phyloP scores from a whole-genome alignment of 2,329 filamentous ascomycete genomes.

The Xylaria sp. region DNA sequence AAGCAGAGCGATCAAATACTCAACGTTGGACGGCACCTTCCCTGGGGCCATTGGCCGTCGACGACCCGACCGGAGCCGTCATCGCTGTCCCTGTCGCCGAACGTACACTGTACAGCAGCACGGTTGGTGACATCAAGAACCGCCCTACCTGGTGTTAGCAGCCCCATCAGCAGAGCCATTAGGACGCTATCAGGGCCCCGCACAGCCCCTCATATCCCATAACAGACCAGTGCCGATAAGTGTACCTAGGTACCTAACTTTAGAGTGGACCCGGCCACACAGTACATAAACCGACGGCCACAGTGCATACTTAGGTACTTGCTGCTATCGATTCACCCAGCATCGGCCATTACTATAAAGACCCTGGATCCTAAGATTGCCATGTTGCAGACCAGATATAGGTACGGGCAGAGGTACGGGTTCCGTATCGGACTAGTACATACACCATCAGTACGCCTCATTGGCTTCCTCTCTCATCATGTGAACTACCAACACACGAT shows the following conservation, averaged over 20 bases:
- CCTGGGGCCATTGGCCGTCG: conserved; percentile 8
- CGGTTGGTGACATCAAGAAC: conserved; percentile 25
- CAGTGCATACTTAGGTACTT: background rate
- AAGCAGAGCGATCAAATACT: background rate
- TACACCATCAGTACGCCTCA: no score
- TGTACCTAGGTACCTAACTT: background rate
- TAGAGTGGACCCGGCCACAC: no score
- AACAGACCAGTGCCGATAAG: background rate
- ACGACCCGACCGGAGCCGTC: conserved; percentile 1
- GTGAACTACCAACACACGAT: no score
- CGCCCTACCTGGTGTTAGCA: no score
- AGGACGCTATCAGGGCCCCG: background rate
- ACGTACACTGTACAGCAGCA: conserved; percentile 17
- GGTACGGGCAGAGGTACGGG: no score
- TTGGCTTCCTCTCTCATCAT: no score
- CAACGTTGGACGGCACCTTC: conserved; percentile 1
- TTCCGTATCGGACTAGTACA: no score
- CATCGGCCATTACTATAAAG: no score
- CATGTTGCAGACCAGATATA: no score
- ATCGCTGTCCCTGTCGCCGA: background rate
- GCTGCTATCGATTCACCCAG: background rate
- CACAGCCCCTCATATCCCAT: conserved; percentile 1
- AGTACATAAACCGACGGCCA: background rate
- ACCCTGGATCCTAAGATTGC: no score
- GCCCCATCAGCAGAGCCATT: background rate